Evolutionary conservation across 331 rosid species (phyloP).

Genomic region (Malus hybrid): DNA sequence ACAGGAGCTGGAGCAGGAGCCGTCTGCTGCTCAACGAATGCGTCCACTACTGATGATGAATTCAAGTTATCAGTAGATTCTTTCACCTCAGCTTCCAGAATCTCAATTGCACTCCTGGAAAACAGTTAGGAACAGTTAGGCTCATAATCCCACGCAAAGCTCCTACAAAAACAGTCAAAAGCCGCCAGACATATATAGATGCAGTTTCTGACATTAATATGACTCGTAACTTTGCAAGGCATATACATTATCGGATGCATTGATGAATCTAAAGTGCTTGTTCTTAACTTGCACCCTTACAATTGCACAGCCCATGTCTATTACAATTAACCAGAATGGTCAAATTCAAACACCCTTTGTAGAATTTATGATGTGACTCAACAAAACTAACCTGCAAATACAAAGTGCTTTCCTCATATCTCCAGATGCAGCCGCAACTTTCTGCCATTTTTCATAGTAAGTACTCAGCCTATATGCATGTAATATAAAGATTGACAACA

Average conservation of each 20-base stretch:
- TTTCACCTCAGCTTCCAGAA: conserved; percentile 66
- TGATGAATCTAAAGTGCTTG: not conserved
- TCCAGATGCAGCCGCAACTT: conserved; percentile 93
- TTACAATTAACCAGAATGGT: not conserved
- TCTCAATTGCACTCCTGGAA: conserved; percentile 79
- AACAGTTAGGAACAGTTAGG: not conserved
- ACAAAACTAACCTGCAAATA: conserved; percentile 60
- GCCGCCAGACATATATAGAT: not conserved
- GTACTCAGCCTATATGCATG: not conserved
- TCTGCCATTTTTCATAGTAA: conserved; percentile 41
- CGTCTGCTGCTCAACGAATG: conserved; percentile 29
- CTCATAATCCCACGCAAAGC: not conserved
- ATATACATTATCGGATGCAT: not conserved
- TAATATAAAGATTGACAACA: not conserved
- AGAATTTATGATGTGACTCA: not conserved
- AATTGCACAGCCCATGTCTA: not conserved
- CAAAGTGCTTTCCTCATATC: conserved; percentile 92
- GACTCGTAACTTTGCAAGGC: not conserved
- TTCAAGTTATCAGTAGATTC: conserved; percentile 32
- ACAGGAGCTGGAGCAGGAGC: conserved; percentile 16
- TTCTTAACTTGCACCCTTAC: not conserved
- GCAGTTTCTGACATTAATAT: not conserved
- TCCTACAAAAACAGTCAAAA: not conserved
- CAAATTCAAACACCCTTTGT: not conserved
- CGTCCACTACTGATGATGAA: conserved; percentile 23